These are phyloP conservation scores for Colletotrichum trifolii DNA, from an alignment of 2,329 filamentous ascomycete genomes.

Conservation along the genomic window DNA sequence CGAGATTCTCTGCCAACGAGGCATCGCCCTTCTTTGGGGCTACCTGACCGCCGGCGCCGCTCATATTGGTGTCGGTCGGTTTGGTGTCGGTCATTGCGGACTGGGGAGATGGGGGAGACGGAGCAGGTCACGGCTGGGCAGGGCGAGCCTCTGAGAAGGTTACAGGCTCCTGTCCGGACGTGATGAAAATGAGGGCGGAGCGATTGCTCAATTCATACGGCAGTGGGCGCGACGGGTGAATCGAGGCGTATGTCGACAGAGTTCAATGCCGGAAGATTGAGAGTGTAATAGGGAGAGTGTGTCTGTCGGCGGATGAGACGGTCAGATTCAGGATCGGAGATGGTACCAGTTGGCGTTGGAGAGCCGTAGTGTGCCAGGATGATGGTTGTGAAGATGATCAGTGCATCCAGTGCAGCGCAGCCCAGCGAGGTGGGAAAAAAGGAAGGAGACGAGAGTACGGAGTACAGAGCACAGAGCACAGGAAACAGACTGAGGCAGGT, in stretches of 20 bases:
- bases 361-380: conserved; percentile 31
- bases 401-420: conserved; percentile 12
- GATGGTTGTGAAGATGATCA: conserved; percentile 23
- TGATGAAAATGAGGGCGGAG: conserved; percentile 8
- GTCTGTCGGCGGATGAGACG: conserved; percentile 25
- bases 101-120: conserved; percentile 40
- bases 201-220: conserved; percentile 33
- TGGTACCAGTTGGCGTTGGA: conserved; percentile 34
- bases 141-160: conserved; percentile 34
- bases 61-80: conserved; percentile 46
- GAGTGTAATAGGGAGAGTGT: conserved; percentile 19
- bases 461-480: not conserved
- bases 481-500: not conserved
- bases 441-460: not conserved
- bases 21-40: conserved; percentile 37
- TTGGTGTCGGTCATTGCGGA: conserved; percentile 36
- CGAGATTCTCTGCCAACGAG: conserved; percentile 48
- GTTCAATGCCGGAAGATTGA: not conserved
- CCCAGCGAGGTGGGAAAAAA: not conserved
- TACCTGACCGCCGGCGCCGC: conserved; percentile 41
- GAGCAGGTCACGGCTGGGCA: conserved; percentile 33
- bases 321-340: conserved; percentile 24
- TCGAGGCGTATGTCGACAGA: not conserved
- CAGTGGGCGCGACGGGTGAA: conserved; percentile 13
- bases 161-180: conserved; percentile 40